Evolutionary conservation across 345 rosid genomes (phyloP), one percentile per base, ranked within the genome.

Genomic region (Bruguiera gymnorhiza): DNA sequence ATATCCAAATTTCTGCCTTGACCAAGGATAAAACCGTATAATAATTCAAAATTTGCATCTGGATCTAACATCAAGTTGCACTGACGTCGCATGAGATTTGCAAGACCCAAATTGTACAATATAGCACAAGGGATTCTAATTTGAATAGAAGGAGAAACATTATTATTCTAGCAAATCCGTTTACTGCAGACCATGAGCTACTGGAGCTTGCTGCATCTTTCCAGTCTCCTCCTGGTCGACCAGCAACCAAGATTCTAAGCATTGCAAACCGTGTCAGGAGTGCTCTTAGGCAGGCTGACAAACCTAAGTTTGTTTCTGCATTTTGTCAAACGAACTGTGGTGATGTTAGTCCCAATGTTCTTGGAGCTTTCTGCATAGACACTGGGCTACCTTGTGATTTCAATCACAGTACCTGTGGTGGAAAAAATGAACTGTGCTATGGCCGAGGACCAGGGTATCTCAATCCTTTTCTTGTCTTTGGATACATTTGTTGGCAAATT

Each of bases 241-340:
- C 85, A 59, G 89, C 85, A 63, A 87, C 92, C 57, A 86, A 76
- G 76, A 78, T 37, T 76, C 80, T 85, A 50, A 92, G 89, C 72
- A 82, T 81, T 86, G 82, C 90, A 62, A 86, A 86, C 67, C 94
- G 94, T 70, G 96, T 95, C 67, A 85, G 97, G 79, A 75, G 87
- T 84, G 74, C 85, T 81, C 85, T 87, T 67, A 89, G 95, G 89
- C 85, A 82, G 66, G 86, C 96, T 65, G 92, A 87, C 63, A 92
- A 65, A 70, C 98, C 98, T 65, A 81, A 77, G 65, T 95, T 95
- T 85, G 94, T 95, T 56, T 87, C 99, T 82, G 97, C 99, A 46
- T 95, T 95, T 81, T 95, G 98, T 79, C 99, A 95, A 76, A 73
- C 96, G 30, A 95, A 90, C 80, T 95, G 99, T 78, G 99, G 99